phyloP scores from a whole-genome alignment of 164 flowering plant genomes.

The Kalanchoe fedtschenkoi region DNA sequence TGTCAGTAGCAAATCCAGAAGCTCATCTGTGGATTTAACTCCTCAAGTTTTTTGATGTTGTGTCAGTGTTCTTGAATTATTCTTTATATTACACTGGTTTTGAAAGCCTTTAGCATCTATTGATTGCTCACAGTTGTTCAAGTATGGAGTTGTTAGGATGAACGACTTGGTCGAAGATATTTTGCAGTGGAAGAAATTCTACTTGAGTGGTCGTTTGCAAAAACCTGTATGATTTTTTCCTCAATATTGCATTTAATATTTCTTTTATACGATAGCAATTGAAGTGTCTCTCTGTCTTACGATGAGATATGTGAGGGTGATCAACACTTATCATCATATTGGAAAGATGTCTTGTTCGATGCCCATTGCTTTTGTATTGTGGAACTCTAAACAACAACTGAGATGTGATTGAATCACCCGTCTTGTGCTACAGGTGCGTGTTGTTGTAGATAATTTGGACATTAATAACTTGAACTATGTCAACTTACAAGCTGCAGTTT shows the following conservation, averaged over 20 bases:
- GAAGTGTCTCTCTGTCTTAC: neutral
- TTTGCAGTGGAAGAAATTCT: constrained; percentile 67
- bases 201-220: constrained; percentile 84
- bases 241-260: neutral
- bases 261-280: too few species aligned
- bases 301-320: neutral
- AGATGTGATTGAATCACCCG: neutral
- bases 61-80: neutral
- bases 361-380: neutral
- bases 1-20: neutral
- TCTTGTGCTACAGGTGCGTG: constrained; percentile 39
- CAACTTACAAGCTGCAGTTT: constrained; percentile 66
- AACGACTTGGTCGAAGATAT: constrained; percentile 76
- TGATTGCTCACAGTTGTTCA: constrained; percentile 41
- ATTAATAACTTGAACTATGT: constrained; percentile 37
- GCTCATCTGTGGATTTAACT: neutral
- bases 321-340: too few species aligned
- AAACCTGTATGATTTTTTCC: constrained; percentile 67
- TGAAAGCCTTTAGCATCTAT: constrained; percentile 11
- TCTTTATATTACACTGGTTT: too few species aligned
- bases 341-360: neutral
- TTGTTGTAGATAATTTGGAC: constrained; percentile 58
- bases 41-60: neutral
- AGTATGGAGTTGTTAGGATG: constrained; percentile 88
- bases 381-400: neutral